phyloP scores from a whole-genome alignment of 78 protist genomes.

The Mastigamoeba balamuthi region DNA sequence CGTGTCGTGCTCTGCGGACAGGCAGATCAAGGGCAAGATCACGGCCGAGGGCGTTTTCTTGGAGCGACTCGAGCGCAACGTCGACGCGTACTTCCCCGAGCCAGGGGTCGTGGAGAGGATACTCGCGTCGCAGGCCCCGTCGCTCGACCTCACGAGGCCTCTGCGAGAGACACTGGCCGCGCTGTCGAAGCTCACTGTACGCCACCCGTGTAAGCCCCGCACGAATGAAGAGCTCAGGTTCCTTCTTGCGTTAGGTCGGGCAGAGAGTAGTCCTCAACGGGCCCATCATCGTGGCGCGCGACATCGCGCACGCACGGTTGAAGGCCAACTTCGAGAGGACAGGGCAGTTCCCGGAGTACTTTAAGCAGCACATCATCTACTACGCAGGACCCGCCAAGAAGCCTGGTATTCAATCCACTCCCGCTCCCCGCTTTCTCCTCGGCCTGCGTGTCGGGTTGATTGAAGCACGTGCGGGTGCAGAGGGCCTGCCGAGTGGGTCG shows the following conservation, averaged over 20 bases:
- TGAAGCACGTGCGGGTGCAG: background rate
- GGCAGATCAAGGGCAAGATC: constrained; percentile 50
- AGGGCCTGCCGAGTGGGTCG: constrained; percentile 57
- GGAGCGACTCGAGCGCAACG: constrained; percentile 61
- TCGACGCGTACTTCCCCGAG: constrained; percentile 52
- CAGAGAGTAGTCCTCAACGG: too few relatives aligned
- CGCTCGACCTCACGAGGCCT: constrained; percentile 5
- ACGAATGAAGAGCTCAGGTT: too few relatives aligned
- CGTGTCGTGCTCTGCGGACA: constrained; percentile 75
- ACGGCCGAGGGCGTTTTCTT: constrained; percentile 61
- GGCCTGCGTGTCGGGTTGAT: background rate
- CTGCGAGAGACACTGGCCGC: constrained; percentile 26
- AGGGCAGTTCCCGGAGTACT: constrained; percentile 40
- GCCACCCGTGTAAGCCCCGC: too few relatives aligned
- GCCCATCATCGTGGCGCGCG: constrained; percentile 78
- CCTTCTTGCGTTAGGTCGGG: too few relatives aligned
- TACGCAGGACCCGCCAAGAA: constrained; percentile 78
- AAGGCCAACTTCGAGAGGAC: constrained; percentile 48
- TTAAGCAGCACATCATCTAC: constrained; percentile 55
- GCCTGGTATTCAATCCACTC: constrained; percentile 11
- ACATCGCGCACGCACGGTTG: constrained; percentile 80
- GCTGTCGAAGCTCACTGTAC: too few relatives aligned
- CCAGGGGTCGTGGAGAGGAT: too few relatives aligned
- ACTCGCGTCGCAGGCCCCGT: too few relatives aligned
- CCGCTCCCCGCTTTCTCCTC: background rate